phyloP scores from a whole-genome alignment of 495 filamentous ascomycete species.

The Hypoxylon rickii region DNA sequence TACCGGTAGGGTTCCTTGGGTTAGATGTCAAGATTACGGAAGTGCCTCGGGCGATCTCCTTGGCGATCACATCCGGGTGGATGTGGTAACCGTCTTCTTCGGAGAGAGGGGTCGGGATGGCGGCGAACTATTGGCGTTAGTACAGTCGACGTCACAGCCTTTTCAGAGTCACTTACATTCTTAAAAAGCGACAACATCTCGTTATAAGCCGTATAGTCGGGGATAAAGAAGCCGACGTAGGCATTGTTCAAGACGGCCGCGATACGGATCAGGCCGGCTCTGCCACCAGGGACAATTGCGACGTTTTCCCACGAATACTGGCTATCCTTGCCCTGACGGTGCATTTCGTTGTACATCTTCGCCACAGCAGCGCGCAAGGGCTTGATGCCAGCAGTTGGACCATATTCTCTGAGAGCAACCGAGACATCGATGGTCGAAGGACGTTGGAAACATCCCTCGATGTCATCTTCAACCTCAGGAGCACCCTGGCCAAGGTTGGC shows the following conservation, averaged over 20 bases:
- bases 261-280: conserved; percentile 91
- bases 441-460: conserved; percentile 86
- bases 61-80: conserved; percentile 86
- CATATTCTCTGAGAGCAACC: conserved; percentile 81
- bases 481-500: conserved; percentile 95
- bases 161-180: conserved; percentile 59
- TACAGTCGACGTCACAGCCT: background rate
- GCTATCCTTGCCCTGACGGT: conserved; percentile 83
- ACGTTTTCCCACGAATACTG: conserved; percentile 99
- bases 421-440: conserved; percentile 80
- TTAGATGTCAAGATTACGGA: conserved; percentile 94
- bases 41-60: conserved; percentile 85
- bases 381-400: conserved; percentile 92
- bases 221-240: conserved; percentile 88
- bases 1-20: conserved; percentile 93
- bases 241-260: conserved; percentile 92
- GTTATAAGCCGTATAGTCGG: conserved; percentile 81
- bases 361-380: conserved; percentile 88
- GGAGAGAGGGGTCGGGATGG: conserved; percentile 83
- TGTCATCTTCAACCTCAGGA: conserved; percentile 92
- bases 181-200: conserved; percentile 94
- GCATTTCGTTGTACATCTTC: conserved; percentile 88
- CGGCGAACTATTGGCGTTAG: conserved; percentile 68
- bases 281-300: conserved; percentile 93
- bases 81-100: conserved; percentile 88